Conservation (phyloP, 331 rosid genomes). For the Quercus phellos region DNA sequence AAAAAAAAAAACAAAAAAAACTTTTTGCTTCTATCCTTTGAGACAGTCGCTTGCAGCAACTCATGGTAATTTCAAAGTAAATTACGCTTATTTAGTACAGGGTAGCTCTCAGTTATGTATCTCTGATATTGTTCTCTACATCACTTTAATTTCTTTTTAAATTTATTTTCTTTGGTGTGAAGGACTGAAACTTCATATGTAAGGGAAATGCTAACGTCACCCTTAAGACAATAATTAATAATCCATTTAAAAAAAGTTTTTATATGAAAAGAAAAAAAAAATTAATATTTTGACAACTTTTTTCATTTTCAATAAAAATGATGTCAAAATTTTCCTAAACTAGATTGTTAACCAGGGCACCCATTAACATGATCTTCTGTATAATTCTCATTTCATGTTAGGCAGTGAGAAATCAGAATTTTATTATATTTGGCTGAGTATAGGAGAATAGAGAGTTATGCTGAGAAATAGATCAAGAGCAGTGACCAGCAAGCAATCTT, state of each 20-base stretch:
- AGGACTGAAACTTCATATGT: background rate
- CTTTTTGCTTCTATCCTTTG: constrained; percentile 6
- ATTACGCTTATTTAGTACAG: constrained; percentile 3
- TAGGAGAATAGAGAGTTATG: constrained; percentile 34
- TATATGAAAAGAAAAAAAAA: too few species aligned
- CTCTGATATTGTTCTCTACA: background rate
- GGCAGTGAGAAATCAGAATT: constrained; percentile 4
- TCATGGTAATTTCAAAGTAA: background rate
- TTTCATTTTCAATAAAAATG: too few species aligned
- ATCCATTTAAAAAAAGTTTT: too few species aligned
- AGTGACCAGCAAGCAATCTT: constrained; percentile 58
- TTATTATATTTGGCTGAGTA: background rate
- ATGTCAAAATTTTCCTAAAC: too few species aligned
- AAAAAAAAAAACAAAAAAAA: background rate
- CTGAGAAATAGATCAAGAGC: constrained; percentile 76
- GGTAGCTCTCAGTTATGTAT: constrained; percentile 22
- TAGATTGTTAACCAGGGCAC: fast-evolving
- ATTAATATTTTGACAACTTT: too few species aligned
- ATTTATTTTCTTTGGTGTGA: background rate
- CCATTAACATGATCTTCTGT: too few species aligned
- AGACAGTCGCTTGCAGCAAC: background rate
- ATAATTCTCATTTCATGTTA: background rate
- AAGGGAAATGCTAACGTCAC: too few species aligned
- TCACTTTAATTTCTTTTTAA: background rate
- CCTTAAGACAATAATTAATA: too few species aligned